Base-by-base conservation (phyloP, 2,329 filamentous ascomycete genomes). In the Trichoderma pleuroti region DNA sequence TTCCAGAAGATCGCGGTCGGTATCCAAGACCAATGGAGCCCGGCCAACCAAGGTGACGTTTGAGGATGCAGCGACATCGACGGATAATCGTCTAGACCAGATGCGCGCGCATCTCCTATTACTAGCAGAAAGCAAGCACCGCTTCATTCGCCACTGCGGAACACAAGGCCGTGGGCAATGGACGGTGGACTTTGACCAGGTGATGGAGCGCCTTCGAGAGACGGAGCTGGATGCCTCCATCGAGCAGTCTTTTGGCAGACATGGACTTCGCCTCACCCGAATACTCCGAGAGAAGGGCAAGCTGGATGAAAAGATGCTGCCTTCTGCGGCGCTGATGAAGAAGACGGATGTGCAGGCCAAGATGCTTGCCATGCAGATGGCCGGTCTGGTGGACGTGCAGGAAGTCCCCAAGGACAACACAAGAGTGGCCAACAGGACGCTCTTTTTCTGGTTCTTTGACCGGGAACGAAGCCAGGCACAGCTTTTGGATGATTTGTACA, bases 391-490 rank as follows among this genome's bases (percentile, higher is more conserved):
- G 14, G 93, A 98, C 74, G 89, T 97, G 7, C 96, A 99, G 80
- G 96, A 99, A 82, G 91, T 99, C 0, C 96, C 96, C 0, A 92
- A 93, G 74, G 95, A 98, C 76, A 91, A 91, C 74, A 91, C 90
- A 72, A 91, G 94, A 39, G 88, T 92, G 75, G 93, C 94, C 0
- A 92, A 91, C 73, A 90, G 93, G 66, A 97, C 94, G 0, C 87
- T 97, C 28, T 98, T 94, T 79, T 88, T 98, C 70, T 98, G 94
- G 91, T 97, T 90, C 84, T 97, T 93, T 80, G 94, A 98, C 78
- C 84, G 87, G 12, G 89, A 93, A 59, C 88, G 92, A 60, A 91
- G 92, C 8, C 84, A 90, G 62, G 86, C 87, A 24, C 87, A 91
- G 72, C 83, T 97, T 1, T 81, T 97, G 12, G 91, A 97, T 73